Conservation (phyloP, 345 rosid genomes). For the Gossypium bickii region DNA sequence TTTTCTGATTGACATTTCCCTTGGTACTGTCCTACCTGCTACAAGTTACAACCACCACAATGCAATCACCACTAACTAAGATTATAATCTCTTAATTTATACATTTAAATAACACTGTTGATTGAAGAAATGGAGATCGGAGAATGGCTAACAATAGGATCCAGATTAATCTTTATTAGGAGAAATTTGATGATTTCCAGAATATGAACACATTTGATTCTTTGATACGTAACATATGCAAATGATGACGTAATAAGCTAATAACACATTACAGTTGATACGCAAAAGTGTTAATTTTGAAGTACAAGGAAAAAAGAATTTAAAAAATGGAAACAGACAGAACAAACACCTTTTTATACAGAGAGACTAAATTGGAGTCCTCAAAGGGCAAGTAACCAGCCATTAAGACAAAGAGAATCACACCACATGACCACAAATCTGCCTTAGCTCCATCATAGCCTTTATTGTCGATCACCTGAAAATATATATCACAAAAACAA, state of each 20-base stretch:
- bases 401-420: conserved; percentile 93
- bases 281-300: background rate
- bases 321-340: background rate
- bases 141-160: background rate
- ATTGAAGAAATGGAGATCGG: background rate
- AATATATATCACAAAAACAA: conserved; percentile 12
- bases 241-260: background rate
- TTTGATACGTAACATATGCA: background rate
- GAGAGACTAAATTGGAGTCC: conserved; percentile 72
- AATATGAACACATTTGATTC: background rate
- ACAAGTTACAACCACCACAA: background rate
- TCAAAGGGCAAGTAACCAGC: conserved; percentile 98
- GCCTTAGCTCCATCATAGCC: conserved; percentile 99
- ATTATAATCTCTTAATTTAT: background rate
- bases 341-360: conserved; percentile 74
- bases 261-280: background rate
- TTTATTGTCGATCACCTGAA: conserved; percentile 90
- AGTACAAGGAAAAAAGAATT: background rate
- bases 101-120: background rate
- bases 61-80: background rate
- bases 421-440: conserved; percentile 99
- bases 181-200: background rate
- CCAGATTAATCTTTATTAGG: background rate
- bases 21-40: background rate
- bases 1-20: background rate